Base-by-base conservation (phyloP, 768 basidiomycete species). In the Agaricus blazei region DNA sequence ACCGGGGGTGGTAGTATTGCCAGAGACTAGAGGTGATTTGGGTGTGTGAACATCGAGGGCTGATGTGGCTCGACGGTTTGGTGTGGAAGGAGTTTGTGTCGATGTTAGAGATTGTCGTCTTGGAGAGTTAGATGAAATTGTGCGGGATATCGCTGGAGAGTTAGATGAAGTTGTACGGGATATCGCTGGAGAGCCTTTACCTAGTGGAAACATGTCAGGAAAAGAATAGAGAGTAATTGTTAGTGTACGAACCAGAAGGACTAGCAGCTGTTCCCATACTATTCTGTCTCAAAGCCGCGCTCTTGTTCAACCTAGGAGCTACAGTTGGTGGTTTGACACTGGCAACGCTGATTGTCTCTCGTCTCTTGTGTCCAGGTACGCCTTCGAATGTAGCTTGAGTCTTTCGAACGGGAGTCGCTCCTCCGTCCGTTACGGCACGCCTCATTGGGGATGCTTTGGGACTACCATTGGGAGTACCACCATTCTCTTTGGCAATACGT, bases 341-440 rank as follows among this genome's bases (percentile, higher is more conserved):
- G 15, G 85, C 78, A 8, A 93, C 91, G 5, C 81, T 67, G 58
- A 93, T 84, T 12, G 80, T 81, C 64, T 90, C 88, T 27, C 86
- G 72, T 52, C 90, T 76, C 69, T 93, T 93, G 63, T 93, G 90
- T 0, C 90, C 90, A 4, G 91, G 90, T 3, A 93, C 85, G 34
- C 89, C 89, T 0, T 87, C 86, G 62, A 92, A 93, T 0, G 77
- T 81, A 31, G 67, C 67, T 67, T 76, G 78, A 40, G 64, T 68
- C 57, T 63, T 63, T 28, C 63, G 65, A 37, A 50, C 34, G 12
- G 40, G 19, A 15, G 52, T 58, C 38, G 40, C 54, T 4, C 31
- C 19, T 26, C 62, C 71, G 12, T 69, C 67, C 27, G 71, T 66
- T 51, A 65, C 56, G 27, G 76, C 70, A 49, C 70, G 56, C 53